phyloP scores from a whole-genome alignment of 192 early-diverging fungal species.

The Thoreauomyces humboldtii region DNA sequence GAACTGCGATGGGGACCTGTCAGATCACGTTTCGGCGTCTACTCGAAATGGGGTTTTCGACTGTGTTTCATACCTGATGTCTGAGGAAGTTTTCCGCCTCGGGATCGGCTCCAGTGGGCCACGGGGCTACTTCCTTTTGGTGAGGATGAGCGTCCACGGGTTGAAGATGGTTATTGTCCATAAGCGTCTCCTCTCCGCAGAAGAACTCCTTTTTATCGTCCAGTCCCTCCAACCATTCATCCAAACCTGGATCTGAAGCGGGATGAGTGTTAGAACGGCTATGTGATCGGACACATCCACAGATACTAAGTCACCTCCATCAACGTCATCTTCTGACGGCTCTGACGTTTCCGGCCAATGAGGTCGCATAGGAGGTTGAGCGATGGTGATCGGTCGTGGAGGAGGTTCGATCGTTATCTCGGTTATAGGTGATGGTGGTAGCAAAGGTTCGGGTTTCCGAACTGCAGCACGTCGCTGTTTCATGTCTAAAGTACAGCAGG shows the following conservation, averaged over 20 bases:
- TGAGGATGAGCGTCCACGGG: no score
- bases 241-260: not conserved
- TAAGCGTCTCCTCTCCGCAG: not conserved
- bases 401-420: not conserved
- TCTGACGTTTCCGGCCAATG: no score
- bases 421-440: no score
- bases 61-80: not conserved
- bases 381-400: not conserved
- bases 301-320: no score
- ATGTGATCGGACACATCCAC: no score
- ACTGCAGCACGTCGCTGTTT: no score
- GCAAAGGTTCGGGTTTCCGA: no score
- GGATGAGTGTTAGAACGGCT: no score
- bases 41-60: not conserved
- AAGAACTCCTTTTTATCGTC: not conserved
- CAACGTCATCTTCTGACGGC: not conserved
- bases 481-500: not conserved
- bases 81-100: not conserved
- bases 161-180: not conserved
- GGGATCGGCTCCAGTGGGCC: not conserved
- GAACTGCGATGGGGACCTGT: not conserved
- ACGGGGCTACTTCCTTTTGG: not conserved
- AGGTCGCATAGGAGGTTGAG: not conserved
- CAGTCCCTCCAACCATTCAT: slow-evolving; percentile 13
- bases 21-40: not conserved